Evolutionary conservation across 768 basidiomycete genomes (phyloP), one percentile per base, ranked within the genome.

Genomic region (Pulveroboletus ravenelii): DNA sequence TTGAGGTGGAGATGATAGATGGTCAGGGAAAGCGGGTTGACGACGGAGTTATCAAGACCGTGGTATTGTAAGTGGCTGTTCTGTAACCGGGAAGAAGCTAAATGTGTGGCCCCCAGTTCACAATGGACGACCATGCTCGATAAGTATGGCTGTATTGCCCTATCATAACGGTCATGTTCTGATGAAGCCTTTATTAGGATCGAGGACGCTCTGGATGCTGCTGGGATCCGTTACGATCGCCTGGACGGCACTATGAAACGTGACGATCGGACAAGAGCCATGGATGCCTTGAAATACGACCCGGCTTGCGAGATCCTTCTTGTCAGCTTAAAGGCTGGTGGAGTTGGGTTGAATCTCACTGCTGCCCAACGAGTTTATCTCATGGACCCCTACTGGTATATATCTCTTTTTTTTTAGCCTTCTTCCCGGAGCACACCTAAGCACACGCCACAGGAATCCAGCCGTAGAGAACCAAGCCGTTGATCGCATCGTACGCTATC

Each of bases 241-340:
- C 72, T 99, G 38, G 96, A 99, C 67, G 96, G 96, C 1, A 93
- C 92, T 3, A 99, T 99, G 96, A 94, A 89, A 66, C 86, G 95
- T 42, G 94, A 96, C 47, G 93, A 95, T 48, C 84, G 96, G 15
- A 87, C 84, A 12, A 79, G 80, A 48, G 90, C 96, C 4, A 94
- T 97, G 88, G 93, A 96, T 14, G 82, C 86, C 2, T 76, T 99
- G 51, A 94, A 93, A 71, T 78, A 79, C 56, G 93, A 99, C 62
- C 93, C 92, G 13, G 75, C 74, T 23, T 91, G 90, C 63, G 96
- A 99, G 73, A 91, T 99, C 14, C 76, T 99, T 37, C 78, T 99
- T 30, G 94, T 99, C 61, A 96, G 93, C 65, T 75, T 98, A 58
- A 89, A 95, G 62, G 96, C 96, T 7, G 96, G 96, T 47, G 96